A percentile compares a stretch with the other conserved stretches of the same genome.
These are phyloP conservation scores for Capsaspora owczarzaki DNA, from an alignment of 78 protist species.

Conservation along the genomic window DNA sequence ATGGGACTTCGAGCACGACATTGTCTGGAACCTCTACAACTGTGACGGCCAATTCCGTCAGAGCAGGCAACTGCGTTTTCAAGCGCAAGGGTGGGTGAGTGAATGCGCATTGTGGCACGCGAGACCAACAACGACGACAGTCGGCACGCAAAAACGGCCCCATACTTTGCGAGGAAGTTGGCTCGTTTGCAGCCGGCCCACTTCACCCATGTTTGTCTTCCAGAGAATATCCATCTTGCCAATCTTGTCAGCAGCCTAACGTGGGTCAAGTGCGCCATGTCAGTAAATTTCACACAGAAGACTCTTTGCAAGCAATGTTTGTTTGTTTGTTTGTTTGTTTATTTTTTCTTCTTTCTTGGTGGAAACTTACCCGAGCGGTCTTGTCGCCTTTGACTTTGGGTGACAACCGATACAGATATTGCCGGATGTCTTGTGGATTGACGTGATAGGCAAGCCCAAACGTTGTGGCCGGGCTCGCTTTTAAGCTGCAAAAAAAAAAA, in stretches of 20 bases:
- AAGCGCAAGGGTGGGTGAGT: no score
- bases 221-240: slow-evolving; percentile 26
- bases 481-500: not conserved
- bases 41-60: not conserved
- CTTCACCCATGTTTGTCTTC: slow-evolving; percentile 8
- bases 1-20: not conserved
- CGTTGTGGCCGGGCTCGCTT: not conserved
- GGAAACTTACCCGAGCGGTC: not conserved
- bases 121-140: no score
- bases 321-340: not conserved
- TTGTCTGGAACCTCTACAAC: not conserved
- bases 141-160: not conserved
- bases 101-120: no score
- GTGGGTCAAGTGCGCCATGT: not conserved
- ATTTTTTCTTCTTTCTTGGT: not conserved
- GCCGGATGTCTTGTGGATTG: slow-evolving; percentile 18
- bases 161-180: slow-evolving; percentile 20
- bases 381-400: slow-evolving; percentile 2
- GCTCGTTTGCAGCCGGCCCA: slow-evolving; percentile 27
- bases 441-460: not conserved
- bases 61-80: not conserved
- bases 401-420: slow-evolving; percentile 12
- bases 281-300: not conserved
- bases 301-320: not conserved
- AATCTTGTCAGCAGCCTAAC: not conserved